Base-by-base conservation (phyloP, 805 yeast genomes). In the Candida nemodendra region DNA sequence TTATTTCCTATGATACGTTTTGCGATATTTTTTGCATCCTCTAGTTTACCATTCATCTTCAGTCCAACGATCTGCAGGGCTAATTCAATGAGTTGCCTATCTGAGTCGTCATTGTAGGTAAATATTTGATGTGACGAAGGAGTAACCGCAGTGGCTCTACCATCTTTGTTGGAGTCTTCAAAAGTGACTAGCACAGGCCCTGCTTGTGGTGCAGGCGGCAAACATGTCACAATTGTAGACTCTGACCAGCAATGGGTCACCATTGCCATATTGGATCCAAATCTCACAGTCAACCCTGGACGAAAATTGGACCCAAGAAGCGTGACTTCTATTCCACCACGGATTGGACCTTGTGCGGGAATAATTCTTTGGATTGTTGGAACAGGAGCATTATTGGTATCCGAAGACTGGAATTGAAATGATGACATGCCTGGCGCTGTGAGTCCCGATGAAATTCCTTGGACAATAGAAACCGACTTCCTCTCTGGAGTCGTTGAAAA, bases 171-270 rank as follows among this genome's bases (percentile, higher is more conserved):
- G 9, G 41, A 27, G 44, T 54, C 61, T 35, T 72, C 76, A 47
- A 93, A 83, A n/a, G 90, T 76, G 3, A 93, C 97, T 39, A 85
- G 69, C 2, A 93, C 99, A 48, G 90, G 95, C 0, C 98, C 98
- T 0, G 96, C 83, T 41, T 76, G 78, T 9, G 82, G 64, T 1
- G 97, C 86, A 3, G 99, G 97, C 3, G 99, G 99, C 34, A 93
- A 68, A 53, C 85, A 88, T 0, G 98, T 88, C 2, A 93, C 95
- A 37, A 93, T 84, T 0, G 99, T 93, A 2, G 93, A 75, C 27
- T 85, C 93, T 32, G 95, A 86, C 99, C 99, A 93, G 62, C 95
- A 90, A 55, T 89, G 96, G 0, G 97, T 88, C 3, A 93, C 84
- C 22, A 85, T 62, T 0, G 93, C 88, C 41, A 73, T 67, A 56